Conservation (phyloP, 352 stramenopile species). For the Globisporangium carolinianum region DNA sequence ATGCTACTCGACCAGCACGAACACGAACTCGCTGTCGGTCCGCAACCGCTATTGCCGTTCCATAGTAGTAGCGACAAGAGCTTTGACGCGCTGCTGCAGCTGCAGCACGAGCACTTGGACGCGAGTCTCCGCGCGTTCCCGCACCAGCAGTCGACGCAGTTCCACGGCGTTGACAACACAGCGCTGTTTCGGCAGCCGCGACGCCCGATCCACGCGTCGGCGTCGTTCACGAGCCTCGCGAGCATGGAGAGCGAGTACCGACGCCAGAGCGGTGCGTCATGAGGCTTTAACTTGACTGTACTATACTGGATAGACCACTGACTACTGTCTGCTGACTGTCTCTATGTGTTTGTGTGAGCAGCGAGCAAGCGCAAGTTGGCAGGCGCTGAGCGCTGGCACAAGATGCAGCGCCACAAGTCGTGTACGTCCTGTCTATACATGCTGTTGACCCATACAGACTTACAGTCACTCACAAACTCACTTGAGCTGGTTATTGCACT, state of each 20-base stretch:
- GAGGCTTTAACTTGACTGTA: not conserved
- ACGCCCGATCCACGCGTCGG: conserved; percentile 51
- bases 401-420: conserved; percentile 51
- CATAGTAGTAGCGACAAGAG: conserved; percentile 18
- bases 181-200: conserved; percentile 15
- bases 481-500: not conserved
- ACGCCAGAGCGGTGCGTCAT: conserved; percentile 31
- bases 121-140: conserved; percentile 34
- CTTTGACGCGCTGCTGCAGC: conserved; percentile 54
- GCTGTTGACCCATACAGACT: too few species aligned
- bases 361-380: conserved; percentile 60
- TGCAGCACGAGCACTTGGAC: conserved; percentile 39
- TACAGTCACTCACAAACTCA: not conserved
- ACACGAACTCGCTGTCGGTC: not conserved
- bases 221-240: conserved; percentile 65
- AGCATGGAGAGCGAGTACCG: conserved; percentile 67
- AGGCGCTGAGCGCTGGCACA: conserved; percentile 53
- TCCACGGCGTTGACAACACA: conserved; percentile 18
- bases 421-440: conserved; percentile 11
- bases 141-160: conserved; percentile 22
- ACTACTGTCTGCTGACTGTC: conserved; percentile 2
- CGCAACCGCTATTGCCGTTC: not conserved
- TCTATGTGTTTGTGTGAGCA: conserved; percentile 7
- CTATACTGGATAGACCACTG: not conserved
- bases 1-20: not conserved